phyloP scores from a whole-genome alignment of 1,139 yeast genomes.

The Zygoascus hellenicus region DNA sequence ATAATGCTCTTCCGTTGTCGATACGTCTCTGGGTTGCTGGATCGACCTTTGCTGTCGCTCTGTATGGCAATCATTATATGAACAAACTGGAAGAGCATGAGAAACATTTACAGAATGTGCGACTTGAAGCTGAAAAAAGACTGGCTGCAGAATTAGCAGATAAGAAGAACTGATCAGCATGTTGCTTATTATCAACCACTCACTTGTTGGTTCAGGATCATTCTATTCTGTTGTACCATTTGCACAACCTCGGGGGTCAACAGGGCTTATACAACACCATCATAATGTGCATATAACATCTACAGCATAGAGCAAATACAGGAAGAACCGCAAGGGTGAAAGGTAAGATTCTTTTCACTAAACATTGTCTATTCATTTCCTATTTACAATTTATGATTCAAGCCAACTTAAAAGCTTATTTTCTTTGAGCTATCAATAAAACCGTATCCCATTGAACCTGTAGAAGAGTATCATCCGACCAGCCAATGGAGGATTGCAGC shows the following conservation, averaged over 20 bases:
- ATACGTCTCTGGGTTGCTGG: conserved; percentile 50
- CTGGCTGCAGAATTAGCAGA: conserved; percentile 15
- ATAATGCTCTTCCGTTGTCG: conserved; percentile 47
- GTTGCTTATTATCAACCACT: too few species aligned
- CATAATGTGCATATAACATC: too few species aligned
- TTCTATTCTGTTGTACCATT: too few species aligned
- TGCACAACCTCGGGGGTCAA: too few species aligned
- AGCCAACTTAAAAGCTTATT: not conserved
- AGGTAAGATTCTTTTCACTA: too few species aligned
- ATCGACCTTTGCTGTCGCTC: conserved; percentile 49
- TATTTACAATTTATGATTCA: too few species aligned
- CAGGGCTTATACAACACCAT: too few species aligned
- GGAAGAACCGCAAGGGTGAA: too few species aligned
- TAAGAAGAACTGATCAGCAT: too few species aligned
- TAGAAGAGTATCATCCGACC: conserved; percentile 43
- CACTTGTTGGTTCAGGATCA: too few species aligned
- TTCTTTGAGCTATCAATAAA: conserved; percentile 40
- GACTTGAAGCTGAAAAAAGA: conserved; percentile 38
- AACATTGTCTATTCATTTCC: too few species aligned
- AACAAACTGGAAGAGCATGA: conserved; percentile 43
- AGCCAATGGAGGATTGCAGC: conserved; percentile 38
- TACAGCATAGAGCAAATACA: too few species aligned
- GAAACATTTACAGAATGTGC: conserved; percentile 30
- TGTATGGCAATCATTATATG: conserved; percentile 47
- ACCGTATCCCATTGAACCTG: conserved; percentile 57